Conservation (phyloP, 768 basidiomycete species). For the Mycena rebaudengoi region DNA sequence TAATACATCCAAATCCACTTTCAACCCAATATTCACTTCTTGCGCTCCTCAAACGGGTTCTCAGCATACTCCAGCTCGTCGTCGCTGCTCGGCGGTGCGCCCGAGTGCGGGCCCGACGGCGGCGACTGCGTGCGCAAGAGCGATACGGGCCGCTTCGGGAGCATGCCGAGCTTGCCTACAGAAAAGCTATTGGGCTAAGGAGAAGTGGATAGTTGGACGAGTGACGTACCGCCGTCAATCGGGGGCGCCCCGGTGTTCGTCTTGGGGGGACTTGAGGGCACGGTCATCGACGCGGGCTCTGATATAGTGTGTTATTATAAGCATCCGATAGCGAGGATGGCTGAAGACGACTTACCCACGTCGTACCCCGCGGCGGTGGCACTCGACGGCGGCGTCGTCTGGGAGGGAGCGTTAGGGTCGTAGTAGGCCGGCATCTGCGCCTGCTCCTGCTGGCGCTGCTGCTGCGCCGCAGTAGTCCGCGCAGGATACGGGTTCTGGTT, state of each 20-base stretch:
- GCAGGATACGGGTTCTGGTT: slow-evolving; percentile 16
- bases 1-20: background rate
- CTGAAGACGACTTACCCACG: background rate
- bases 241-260: slow-evolving; percentile 30
- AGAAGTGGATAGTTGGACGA: too few relatives aligned
- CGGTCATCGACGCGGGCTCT: background rate
- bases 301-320: background rate
- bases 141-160: slow-evolving; percentile 80
- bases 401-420: slow-evolving; percentile 38
- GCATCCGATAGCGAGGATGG: background rate
- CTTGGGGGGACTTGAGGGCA: slow-evolving; percentile 18
- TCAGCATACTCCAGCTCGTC: slow-evolving; percentile 77
- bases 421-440: slow-evolving; percentile 41
- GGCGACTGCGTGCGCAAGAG: slow-evolving; percentile 48
- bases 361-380: slow-evolving; percentile 24
- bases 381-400: background rate
- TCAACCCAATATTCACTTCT: slow-evolving; percentile 18
- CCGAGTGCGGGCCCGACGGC: slow-evolving; percentile 25
- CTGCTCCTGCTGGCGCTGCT: slow-evolving; percentile 22
- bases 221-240: slow-evolving; percentile 44
- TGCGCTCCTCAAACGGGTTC: slow-evolving; percentile 74
- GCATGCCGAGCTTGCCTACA: slow-evolving; percentile 70
- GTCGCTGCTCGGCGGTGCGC: slow-evolving; percentile 36
- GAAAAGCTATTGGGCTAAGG: background rate
- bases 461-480: background rate